Evolutionary conservation across 2,329 filamentous ascomycete genomes (phyloP).

Genomic region (Monilinia fructicola): DNA sequence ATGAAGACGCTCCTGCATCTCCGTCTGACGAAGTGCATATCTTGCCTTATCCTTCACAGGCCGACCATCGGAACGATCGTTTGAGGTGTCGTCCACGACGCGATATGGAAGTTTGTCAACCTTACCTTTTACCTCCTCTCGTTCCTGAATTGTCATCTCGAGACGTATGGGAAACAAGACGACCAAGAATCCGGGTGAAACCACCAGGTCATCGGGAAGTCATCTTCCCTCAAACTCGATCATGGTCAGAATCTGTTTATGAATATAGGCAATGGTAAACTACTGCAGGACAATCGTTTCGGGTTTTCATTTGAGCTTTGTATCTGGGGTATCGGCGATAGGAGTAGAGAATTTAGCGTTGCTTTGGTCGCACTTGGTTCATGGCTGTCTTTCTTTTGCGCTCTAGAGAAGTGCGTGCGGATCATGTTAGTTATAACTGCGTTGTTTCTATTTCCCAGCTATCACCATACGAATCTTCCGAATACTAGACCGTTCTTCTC

Average conservation of each 20-base stretch:
- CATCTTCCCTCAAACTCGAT: constrained; percentile 11
- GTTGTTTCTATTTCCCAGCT: too few relatives aligned
- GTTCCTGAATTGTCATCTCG: not conserved
- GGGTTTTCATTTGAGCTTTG: not conserved
- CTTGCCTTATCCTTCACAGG: not conserved
- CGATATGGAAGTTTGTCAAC: not conserved
- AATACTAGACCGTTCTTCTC: too few relatives aligned
- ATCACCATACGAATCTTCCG: too few relatives aligned
- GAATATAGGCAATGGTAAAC: constrained; percentile 21
- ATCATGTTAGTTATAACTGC: fast-evolving
- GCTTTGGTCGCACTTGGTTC: not conserved
- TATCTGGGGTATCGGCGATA: not conserved
- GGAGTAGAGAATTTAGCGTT: not conserved
- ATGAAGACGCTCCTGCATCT: not conserved
- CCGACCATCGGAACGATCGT: not conserved
- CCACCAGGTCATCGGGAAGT: constrained; percentile 5
- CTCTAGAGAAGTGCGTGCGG: too few relatives aligned
- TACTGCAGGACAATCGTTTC: not conserved
- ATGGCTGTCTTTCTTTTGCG: not conserved
- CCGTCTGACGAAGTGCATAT: not conserved
- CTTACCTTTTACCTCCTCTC: constrained; percentile 1
- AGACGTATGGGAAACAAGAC: constrained; percentile 10
- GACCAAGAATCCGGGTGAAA: constrained; percentile 13
- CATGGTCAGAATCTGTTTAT: constrained; percentile 16
- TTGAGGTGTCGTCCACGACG: not conserved